Percentiles rank a stretch among this genome's conserved stretches.
Conservation (phyloP, 2,329 filamentous ascomycete genomes). For the Hypoxylon sp. region DNA sequence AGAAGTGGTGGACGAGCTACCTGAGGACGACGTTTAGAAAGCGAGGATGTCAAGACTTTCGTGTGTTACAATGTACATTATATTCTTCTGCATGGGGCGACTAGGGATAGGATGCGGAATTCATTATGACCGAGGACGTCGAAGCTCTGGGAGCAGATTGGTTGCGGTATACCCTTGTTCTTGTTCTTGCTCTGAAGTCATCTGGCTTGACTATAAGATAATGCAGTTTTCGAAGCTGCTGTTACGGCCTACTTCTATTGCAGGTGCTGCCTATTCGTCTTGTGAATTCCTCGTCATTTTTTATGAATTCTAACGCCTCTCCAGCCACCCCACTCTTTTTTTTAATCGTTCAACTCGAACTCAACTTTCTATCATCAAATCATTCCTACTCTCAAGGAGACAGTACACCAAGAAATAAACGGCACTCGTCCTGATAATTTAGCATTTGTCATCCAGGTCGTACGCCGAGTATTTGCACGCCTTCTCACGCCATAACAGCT, state of each 20-base stretch:
- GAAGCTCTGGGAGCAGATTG: constrained; percentile 25
- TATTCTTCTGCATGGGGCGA: constrained; percentile 22
- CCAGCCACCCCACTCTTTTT: too few relatives aligned
- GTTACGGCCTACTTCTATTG: too few relatives aligned
- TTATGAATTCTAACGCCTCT: too few relatives aligned
- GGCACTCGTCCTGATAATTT: too few relatives aligned
- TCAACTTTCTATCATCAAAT: too few relatives aligned
- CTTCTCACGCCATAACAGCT: neutral
- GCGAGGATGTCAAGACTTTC: neutral
- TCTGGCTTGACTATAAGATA: neutral
- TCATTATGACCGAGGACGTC: constrained; percentile 16
- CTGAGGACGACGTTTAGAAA: constrained; percentile 42
- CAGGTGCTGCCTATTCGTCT: too few relatives aligned
- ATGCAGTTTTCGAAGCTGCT: neutral
- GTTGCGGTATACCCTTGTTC: constrained; percentile 11
- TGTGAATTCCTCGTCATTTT: too few relatives aligned
- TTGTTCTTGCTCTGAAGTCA: neutral
- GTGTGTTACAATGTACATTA: constrained; percentile 31
- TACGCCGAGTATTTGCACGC: neutral
- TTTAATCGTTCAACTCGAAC: too few relatives aligned
- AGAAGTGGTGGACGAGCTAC: constrained; percentile 45
- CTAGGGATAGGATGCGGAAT: constrained; percentile 20
- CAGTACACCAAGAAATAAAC: too few relatives aligned
- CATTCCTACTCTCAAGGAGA: too few relatives aligned
- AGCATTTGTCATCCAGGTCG: too few relatives aligned